Base-by-base conservation (phyloP, 208 protist species). In the Leishmania arabica region DNA sequence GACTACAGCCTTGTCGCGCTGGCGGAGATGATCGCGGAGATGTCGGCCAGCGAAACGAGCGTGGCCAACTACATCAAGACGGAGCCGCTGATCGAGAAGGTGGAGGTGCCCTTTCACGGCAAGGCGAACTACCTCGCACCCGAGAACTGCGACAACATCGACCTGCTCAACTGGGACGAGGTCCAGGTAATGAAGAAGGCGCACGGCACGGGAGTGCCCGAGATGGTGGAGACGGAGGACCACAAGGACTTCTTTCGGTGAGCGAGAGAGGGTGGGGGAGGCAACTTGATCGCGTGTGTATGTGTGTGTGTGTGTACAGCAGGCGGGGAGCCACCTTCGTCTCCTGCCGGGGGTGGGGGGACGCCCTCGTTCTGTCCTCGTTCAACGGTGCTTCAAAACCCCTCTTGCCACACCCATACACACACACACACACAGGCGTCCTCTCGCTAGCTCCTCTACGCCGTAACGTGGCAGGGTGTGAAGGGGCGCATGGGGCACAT, bases 61-160 rank as follows among this genome's bases (percentile, higher is more conserved):
- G 92, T 95, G 40, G 86, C 76, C 37, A 84, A 92, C 21, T 97
- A 93, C 86, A 83, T 97, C 37, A 87, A 89, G 60, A 83, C 86
- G 75, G 93, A 97, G 85, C 90, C 91, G 34, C 78, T 97, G 40
- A 84, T 97, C 15, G 92, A 97, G 81, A 95, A 94, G 86, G 81
- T 97, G 37, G 74, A 84, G 54, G 91, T 97, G n/a, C 93, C 93
- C 3, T 88, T 91, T 66, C 91, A 97, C 74, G 93, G 92, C 3
- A 78, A 66, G 64, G 88, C 88, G 19, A 90, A 91, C 82, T 95
- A 94, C 83, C 82, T 97, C 11, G 88, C 92, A n/a, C 87, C 91
- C 24, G 92, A 95, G 77, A 97, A 97, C 84, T 97, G 93, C 80
- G 92, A 97, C 81, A 84, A 95, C 85, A 95, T 97, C 80, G 90